Percentiles rank a stretch among this genome's conserved stretches.
These are phyloP conservation scores for Cutaneotrichosporon cavernicola DNA, from an alignment of 1,284 basidiomycete species.

Conservation along the genomic window DNA sequence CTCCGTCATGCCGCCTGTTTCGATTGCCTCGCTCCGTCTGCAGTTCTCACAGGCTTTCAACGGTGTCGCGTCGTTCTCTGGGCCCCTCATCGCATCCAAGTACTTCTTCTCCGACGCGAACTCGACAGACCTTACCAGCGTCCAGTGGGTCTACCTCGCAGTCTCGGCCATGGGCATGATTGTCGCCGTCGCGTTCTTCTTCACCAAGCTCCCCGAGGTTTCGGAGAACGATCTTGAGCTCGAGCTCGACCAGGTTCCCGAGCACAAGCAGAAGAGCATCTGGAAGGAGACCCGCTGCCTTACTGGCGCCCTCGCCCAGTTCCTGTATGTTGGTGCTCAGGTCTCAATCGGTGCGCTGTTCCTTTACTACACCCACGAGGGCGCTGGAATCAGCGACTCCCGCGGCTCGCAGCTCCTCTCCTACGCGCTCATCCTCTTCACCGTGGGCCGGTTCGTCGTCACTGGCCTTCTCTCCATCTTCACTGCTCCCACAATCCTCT, in stretches of 20 bases:
- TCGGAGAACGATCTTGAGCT: constrained; percentile 56
- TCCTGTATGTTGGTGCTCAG: constrained; percentile 66
- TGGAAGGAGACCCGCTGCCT: constrained; percentile 68
- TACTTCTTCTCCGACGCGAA: constrained; percentile 72
- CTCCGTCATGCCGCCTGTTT: constrained; percentile 58
- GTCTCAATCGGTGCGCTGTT: constrained; percentile 71
- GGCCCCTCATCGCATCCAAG: constrained; percentile 72
- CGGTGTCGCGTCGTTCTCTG: constrained; percentile 73
- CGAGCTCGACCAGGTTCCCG: constrained; percentile 17
- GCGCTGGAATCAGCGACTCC: constrained; percentile 61
- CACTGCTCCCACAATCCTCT: constrained; percentile 65
- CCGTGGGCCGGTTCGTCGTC: constrained; percentile 64
- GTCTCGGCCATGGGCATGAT: constrained; percentile 60
- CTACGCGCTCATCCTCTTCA: constrained; percentile 71
- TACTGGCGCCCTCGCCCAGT: constrained; percentile 56
- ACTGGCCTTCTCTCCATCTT: constrained; percentile 63
- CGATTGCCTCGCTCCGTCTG: constrained; percentile 71
- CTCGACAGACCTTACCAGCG: constrained; percentile 63
- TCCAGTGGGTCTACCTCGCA: constrained; percentile 80
- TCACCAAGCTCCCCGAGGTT: constrained; percentile 72
- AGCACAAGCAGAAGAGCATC: constrained; percentile 54
- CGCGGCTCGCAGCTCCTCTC: constrained; percentile 66
- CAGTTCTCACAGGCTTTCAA: constrained; percentile 82
- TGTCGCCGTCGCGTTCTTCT: constrained; percentile 69
- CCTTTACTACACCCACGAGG: constrained; percentile 67